Percentiles rank a stretch among this genome's conserved stretches.
These are phyloP conservation scores for Scleromitrula shiraiana DNA, from an alignment of 2,329 filamentous ascomycete genomes.

Conservation along the genomic window DNA sequence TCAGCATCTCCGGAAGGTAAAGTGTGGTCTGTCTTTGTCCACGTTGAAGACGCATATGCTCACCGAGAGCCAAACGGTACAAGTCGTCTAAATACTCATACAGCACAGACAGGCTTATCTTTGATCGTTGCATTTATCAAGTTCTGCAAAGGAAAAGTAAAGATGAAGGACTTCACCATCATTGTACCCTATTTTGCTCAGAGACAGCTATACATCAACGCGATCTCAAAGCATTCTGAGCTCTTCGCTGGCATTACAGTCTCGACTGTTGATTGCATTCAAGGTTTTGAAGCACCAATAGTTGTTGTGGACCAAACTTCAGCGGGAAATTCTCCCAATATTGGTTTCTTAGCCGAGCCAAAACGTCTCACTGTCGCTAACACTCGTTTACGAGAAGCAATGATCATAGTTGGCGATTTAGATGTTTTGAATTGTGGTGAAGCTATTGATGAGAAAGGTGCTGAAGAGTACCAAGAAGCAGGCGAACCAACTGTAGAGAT, in stretches of 20 bases:
- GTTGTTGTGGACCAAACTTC: neutral
- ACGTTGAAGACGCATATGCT: neutral
- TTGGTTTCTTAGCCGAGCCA: neutral
- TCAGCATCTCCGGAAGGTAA: neutral
- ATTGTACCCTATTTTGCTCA: neutral
- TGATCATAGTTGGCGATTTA: neutral
- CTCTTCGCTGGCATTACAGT: neutral
- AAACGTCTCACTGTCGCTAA: neutral
- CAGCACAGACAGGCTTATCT: neutral
- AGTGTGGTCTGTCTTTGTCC: neutral
- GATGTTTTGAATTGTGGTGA: no score
- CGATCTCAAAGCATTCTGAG: neutral
- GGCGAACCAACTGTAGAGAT: no score
- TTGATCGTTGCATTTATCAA: neutral
- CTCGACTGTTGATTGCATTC: neutral
- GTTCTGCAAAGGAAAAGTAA: no score
- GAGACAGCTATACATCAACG: neutral
- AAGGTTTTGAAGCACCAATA: neutral
- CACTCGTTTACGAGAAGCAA: neutral
- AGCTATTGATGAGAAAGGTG: no score
- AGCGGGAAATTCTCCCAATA: neutral
- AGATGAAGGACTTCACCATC: neutral
- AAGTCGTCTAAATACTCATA: neutral
- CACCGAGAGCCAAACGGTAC: neutral
- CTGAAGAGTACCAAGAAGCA: no score